Conservation (phyloP, 2,329 filamentous ascomycete species). For the Alternaria solani region DNA sequence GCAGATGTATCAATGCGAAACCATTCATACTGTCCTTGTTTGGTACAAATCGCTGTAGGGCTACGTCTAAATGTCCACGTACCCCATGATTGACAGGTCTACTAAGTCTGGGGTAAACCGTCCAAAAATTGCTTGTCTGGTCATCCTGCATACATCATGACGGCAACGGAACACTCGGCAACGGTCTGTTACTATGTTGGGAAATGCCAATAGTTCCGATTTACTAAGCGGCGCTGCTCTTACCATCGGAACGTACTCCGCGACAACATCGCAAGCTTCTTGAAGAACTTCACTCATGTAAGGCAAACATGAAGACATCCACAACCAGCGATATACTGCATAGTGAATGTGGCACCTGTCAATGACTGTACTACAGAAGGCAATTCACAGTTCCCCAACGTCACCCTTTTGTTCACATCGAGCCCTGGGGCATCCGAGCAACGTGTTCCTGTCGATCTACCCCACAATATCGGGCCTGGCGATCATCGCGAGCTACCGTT, state of each 20-base stretch:
- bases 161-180: conserved; percentile 17
- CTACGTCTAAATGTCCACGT: background rate
- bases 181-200: conserved; percentile 14
- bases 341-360: background rate
- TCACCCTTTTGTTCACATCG: no score
- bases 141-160: conserved; percentile 1
- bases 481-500: conserved; percentile 3
- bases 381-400: background rate
- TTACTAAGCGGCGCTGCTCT: conserved; percentile 2
- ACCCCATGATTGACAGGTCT: conserved; percentile 2
- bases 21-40: background rate
- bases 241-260: conserved; percentile 10
- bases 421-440: background rate
- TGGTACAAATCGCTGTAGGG: background rate
- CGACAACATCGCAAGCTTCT: background rate
- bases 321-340: background rate
- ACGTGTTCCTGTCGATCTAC: conserved; percentile 13
- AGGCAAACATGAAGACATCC: background rate
- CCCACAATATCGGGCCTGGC: conserved; percentile 8
- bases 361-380: background rate
- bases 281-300: background rate
- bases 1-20: no score
- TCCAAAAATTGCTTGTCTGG: conserved; percentile 6
- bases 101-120: conserved; percentile 7
- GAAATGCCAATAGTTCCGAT: conserved; percentile 11